phyloP scores from a whole-genome alignment of 1,139 yeast species.

The Candida neerlandica region DNA sequence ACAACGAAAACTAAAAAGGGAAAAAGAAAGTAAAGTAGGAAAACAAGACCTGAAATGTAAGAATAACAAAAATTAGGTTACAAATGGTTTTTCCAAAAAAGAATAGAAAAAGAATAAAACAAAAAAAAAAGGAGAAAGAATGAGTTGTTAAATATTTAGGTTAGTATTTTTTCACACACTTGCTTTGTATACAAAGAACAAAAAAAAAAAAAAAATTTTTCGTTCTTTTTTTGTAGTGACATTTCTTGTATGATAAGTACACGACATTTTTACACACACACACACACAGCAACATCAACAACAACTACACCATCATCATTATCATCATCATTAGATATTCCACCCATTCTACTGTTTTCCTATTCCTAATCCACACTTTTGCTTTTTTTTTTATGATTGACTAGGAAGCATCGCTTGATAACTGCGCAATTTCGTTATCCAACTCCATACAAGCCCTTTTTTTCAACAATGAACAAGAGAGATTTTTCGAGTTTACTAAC shows the following conservation, averaged over 20 bases:
- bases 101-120: neutral
- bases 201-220: neutral
- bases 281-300: neutral
- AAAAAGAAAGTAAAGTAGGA: neutral
- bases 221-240: neutral
- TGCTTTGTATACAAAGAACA: neutral
- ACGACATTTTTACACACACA: neutral
- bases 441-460: too few relatives aligned
- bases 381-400: too few relatives aligned
- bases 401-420: too few relatives aligned
- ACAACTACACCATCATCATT: neutral
- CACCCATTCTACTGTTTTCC: too few relatives aligned
- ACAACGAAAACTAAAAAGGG: neutral
- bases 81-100: neutral
- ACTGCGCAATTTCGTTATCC: too few relatives aligned
- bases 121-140: neutral
- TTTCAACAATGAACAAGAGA: neutral
- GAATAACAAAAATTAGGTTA: neutral
- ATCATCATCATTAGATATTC: too few relatives aligned
- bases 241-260: neutral
- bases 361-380: too few relatives aligned
- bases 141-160: neutral
- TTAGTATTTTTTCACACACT: neutral
- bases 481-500: neutral
- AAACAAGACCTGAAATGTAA: neutral